phyloP scores from a whole-genome alignment of 129 eudicot genomes.

The Tanacetum coccineum region DNA sequence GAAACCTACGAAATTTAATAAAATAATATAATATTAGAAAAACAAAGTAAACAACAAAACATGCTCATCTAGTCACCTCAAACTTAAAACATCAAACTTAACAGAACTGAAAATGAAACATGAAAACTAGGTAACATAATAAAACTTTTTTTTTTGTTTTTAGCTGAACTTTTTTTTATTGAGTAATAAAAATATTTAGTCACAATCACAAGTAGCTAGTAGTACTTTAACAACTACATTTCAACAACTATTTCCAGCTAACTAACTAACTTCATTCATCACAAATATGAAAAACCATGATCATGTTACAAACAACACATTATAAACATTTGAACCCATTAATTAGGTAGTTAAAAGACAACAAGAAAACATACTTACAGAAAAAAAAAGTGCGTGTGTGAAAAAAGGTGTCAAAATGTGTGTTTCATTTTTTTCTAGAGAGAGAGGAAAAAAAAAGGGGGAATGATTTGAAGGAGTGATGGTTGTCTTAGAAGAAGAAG shows the following conservation, averaged over 20 bases:
- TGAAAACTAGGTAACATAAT: slow-evolving; percentile 18
- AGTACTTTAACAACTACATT: slow-evolving; percentile 24
- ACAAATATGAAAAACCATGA: slow-evolving; percentile 9
- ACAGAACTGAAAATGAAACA: slow-evolving; percentile 21
- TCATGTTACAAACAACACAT: background rate
- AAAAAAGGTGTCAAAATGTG: background rate
- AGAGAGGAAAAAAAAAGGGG: slow-evolving; percentile 12
- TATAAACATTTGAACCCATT: slow-evolving; percentile 19
- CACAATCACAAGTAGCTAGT: slow-evolving; percentile 20
- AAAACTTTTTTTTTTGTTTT: too few relatives aligned
- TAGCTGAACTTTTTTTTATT: too few relatives aligned
- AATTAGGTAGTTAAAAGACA: slow-evolving; percentile 11
- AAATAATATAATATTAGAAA: slow-evolving; percentile 8
- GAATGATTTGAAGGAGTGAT: slow-evolving; percentile 38
- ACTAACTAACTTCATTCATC: background rate
- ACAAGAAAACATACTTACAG: slow-evolving; percentile 24
- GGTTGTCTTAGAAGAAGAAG: slow-evolving; percentile 41
- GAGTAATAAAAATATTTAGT: slow-evolving; percentile 5
- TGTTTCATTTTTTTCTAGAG: slow-evolving; percentile 5
- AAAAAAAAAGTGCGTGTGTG: slow-evolving; percentile 15
- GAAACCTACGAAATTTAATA: slow-evolving; percentile 20
- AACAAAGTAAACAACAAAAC: slow-evolving; percentile 1
- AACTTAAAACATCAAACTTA: slow-evolving; percentile 20
- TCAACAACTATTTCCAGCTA: slow-evolving; percentile 20
- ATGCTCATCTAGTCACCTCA: slow-evolving; percentile 10